phyloP scores from a whole-genome alignment of 352 stramenopile species.

The Globisporangium acanthophoron region DNA sequence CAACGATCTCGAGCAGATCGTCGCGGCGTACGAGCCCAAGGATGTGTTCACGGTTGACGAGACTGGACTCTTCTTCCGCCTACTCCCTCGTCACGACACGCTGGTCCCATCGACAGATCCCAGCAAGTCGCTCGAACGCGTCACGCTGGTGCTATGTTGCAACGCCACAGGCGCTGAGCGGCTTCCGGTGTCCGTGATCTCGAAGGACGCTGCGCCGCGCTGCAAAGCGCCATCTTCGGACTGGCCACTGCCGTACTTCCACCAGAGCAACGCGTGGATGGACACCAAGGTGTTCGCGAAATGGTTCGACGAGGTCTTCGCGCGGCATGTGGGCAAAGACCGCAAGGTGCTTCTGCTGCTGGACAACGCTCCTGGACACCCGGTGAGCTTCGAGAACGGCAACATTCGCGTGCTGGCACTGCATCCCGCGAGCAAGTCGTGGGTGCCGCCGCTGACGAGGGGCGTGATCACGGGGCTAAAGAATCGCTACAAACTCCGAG shows the following conservation, averaged over 20 bases:
- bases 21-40: slow-evolving; percentile 3
- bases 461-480: slow-evolving; percentile 20
- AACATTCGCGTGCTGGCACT: slow-evolving; percentile 11
- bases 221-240: background rate
- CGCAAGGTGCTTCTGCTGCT: slow-evolving; percentile 11
- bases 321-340: background rate
- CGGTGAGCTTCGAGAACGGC: slow-evolving; percentile 7
- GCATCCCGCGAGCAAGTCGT: slow-evolving; percentile 5
- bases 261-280: slow-evolving; percentile 13
- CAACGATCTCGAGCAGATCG: slow-evolving; percentile 6
- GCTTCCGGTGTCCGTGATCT: slow-evolving; percentile 10
- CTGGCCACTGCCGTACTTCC: slow-evolving; percentile 11
- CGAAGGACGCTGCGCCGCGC: background rate
- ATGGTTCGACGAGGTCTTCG: slow-evolving; percentile 15
- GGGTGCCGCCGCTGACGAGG: slow-evolving; percentile 17
- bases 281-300: slow-evolving; percentile 11
- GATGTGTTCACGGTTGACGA: slow-evolving; percentile 16
- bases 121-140: slow-evolving; percentile 3
- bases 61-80: slow-evolving; percentile 11
- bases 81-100: slow-evolving; percentile 4
- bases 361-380: slow-evolving; percentile 15
- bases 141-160: slow-evolving; percentile 15
- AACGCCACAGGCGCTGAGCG: slow-evolving; percentile 10
- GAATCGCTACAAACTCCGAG: slow-evolving; percentile 19
- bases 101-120: background rate